phyloP scores from a whole-genome alignment of 2,329 filamentous ascomycete species.

The Claviceps africana region DNA sequence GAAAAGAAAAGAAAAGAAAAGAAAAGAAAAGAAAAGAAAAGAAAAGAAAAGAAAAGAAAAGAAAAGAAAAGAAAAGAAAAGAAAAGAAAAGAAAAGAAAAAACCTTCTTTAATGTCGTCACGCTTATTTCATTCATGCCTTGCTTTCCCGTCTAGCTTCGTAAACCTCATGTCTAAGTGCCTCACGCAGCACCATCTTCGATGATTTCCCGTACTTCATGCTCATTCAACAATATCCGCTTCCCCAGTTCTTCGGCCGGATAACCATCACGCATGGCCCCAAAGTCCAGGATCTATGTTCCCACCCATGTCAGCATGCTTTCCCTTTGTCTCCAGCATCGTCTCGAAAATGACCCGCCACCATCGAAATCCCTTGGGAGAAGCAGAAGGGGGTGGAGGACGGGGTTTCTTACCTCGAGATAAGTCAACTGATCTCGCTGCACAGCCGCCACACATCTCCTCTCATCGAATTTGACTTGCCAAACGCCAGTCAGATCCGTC shows the following conservation, averaged over 20 bases:
- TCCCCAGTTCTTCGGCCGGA: constrained; percentile 61
- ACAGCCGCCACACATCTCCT: constrained; percentile 91
- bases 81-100: background rate
- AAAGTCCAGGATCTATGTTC: constrained; percentile 78
- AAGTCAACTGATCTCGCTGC: constrained; percentile 81
- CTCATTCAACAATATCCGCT: constrained; percentile 55
- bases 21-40: too few species aligned
- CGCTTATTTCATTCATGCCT: background rate
- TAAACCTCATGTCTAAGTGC: background rate
- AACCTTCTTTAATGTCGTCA: constrained; percentile 1
- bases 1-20: too few species aligned
- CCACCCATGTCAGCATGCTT: background rate
- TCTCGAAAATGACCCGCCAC: background rate
- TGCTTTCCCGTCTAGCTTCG: background rate
- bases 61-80: too few species aligned
- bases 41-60: too few species aligned
- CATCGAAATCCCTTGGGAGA: too few species aligned
- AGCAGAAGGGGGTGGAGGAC: too few species aligned
- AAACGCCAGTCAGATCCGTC: constrained; percentile 89
- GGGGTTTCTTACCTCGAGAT: constrained; percentile 64
- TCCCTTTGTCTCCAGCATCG: background rate
- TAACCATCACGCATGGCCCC: constrained; percentile 84
- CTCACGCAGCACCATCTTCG: constrained; percentile 24
- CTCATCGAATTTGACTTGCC: constrained; percentile 97
- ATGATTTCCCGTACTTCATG: constrained; percentile 37